Conservation (phyloP, 768 basidiomycete species). For the Phaffia tasmanica region DNA sequence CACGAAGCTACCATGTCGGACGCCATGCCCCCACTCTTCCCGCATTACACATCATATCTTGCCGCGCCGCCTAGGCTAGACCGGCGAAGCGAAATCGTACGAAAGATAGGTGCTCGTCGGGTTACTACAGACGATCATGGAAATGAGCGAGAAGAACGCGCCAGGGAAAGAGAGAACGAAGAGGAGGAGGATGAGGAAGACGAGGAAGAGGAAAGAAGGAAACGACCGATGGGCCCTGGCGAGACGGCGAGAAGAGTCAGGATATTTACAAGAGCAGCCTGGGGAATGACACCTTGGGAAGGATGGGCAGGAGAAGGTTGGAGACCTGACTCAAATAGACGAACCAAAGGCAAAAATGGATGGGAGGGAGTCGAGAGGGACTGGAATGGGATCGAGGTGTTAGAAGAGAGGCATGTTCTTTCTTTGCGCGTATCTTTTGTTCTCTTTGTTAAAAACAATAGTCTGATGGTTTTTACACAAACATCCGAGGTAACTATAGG, state of each 20-base stretch:
- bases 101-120: no score
- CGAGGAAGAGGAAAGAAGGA: background rate
- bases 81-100: background rate
- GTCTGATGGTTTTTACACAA: background rate
- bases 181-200: background rate
- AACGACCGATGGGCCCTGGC: conserved; percentile 7
- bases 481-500: background rate
- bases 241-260: conserved; percentile 15
- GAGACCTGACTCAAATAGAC: conserved; percentile 3
- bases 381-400: background rate
- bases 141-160: no score
- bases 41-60: conserved; percentile 17
- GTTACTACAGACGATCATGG: no score
- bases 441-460: background rate
- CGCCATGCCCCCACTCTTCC: conserved; percentile 16
- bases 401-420: conserved; percentile 3
- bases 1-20: conserved; percentile 10
- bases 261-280: background rate
- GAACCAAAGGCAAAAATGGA: background rate
- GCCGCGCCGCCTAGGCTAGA: conserved; percentile 1
- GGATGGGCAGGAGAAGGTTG: conserved; percentile 21
- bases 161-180: background rate
- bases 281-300: conserved; percentile 21
- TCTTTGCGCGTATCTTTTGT: background rate
- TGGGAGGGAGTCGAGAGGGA: conserved; percentile 13